Percentiles rank a stretch among this genome's conserved stretches.
These are phyloP conservation scores for Musa troglodytarum DNA, from an alignment of 176 grass and related monocot genomes.

Conservation along the genomic window DNA sequence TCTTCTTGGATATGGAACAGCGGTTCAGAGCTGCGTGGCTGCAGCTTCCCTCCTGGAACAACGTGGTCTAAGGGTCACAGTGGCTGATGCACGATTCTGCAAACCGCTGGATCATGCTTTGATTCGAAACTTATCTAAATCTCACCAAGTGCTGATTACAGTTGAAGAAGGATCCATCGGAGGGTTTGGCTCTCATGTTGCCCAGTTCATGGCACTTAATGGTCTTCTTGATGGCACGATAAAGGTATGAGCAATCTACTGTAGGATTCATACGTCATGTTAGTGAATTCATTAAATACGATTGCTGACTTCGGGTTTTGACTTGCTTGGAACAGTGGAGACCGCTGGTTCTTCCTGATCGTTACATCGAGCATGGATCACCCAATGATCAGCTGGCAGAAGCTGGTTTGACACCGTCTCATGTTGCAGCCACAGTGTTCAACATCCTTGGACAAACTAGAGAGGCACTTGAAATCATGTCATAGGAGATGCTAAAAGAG, in stretches of 20 bases:
- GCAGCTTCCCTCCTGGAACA: slow-evolving; percentile 48
- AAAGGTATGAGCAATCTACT: slow-evolving; percentile 38
- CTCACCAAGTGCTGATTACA: slow-evolving; percentile 84
- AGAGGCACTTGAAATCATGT: slow-evolving; percentile 80
- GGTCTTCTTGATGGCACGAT: slow-evolving; percentile 81
- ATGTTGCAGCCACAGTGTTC: slow-evolving; percentile 91
- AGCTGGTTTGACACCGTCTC: slow-evolving; percentile 77
- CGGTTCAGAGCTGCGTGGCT: slow-evolving; percentile 73
- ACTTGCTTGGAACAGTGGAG: slow-evolving; percentile 59
- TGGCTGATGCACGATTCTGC: slow-evolving; percentile 90
- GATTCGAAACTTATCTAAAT: slow-evolving; percentile 62
- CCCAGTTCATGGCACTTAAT: slow-evolving; percentile 82
- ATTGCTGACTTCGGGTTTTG: neutral
- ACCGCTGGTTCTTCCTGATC: slow-evolving; percentile 77
- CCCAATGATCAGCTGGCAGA: slow-evolving; percentile 78
- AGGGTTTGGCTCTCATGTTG: slow-evolving; percentile 89
- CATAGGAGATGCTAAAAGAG: slow-evolving; percentile 14
- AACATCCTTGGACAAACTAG: slow-evolving; percentile 87
- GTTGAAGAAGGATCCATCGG: slow-evolving; percentile 97
- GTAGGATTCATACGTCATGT: neutral
- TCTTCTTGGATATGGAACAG: slow-evolving; percentile 79
- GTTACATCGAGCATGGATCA: slow-evolving; percentile 85
- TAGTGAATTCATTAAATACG: neutral
- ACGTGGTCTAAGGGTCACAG: slow-evolving; percentile 63
- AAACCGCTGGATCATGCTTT: slow-evolving; percentile 81